Base-by-base conservation (phyloP, 2,329 filamentous ascomycete genomes). In the Graphilbum sp. region DNA sequence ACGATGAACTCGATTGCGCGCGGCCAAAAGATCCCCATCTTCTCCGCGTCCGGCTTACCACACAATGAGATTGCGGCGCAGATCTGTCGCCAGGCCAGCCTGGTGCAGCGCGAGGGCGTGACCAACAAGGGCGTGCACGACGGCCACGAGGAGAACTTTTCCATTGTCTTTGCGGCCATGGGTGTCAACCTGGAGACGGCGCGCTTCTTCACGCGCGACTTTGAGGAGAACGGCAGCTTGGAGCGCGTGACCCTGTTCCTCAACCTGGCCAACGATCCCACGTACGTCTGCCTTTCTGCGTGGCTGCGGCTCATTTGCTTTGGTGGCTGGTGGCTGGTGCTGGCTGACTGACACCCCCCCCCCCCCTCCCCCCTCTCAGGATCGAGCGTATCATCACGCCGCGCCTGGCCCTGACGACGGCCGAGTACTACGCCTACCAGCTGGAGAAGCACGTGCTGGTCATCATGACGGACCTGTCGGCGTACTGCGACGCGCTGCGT, bases 331-430 rank as follows among this genome's bases (percentile, higher is more conserved):
- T n/a, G n/a, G n/a, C n/a, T 35, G 1, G 18, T n/a, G n/a, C n/a
- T n/a, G n/a, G n/a, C 17, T 5, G n/a, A 32, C 16, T 19, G 31
- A 6, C n/a, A n/a, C n/a, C n/a, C n/a, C n/a, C n/a, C n/a, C n/a
- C n/a, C n/a, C n/a, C n/a, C n/a, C n/a, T n/a, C n/a, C n/a, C n/a
- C n/a, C n/a, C 5, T 30, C 35, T 32, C 35, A 92, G 84, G 38
- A 98, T 98, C 61, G 90, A 98, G 64, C 90, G 90, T 79, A 98
- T 98, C 58, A 98, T 98, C 58, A 98, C 90, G 38, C 90, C 90
- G 58, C 90, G 90, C 75, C 81, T 98, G 44, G 90, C 90, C 38
- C 74, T 98, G 47, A 98, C 90, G 36, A 98, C 92, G 20, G 90
- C 90, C 61, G 90, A 98, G 64, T 98, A 98, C 75, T 98, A 96